These are phyloP conservation scores for Sanghuangporus weigelae DNA, from an alignment of 1,284 basidiomycete genomes.

Conservation along the genomic window DNA sequence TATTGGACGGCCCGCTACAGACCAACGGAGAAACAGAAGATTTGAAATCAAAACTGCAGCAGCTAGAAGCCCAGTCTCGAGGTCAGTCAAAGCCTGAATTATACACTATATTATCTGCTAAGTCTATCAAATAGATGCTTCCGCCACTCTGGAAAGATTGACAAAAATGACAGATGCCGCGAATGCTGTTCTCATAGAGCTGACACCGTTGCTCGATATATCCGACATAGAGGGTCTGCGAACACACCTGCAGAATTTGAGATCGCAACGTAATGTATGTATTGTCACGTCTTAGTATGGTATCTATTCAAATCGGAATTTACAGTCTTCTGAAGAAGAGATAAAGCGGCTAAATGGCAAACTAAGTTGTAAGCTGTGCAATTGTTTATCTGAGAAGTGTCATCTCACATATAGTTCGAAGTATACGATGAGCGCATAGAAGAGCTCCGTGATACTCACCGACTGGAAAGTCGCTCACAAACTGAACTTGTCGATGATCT, in stretches of 20 bases:
- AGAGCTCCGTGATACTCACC: slow-evolving; percentile 79
- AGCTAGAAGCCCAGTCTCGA: slow-evolving; percentile 67
- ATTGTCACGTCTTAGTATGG: background rate
- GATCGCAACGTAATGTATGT: slow-evolving; percentile 64
- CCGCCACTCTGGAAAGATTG: slow-evolving; percentile 67
- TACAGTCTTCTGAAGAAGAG: slow-evolving; percentile 65
- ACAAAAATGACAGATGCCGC: slow-evolving; percentile 66
- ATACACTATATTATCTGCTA: slow-evolving; percentile 5
- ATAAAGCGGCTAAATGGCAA: slow-evolving; percentile 68
- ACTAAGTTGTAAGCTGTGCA: slow-evolving; percentile 53
- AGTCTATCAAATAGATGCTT: slow-evolving; percentile 49
- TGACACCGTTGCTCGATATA: slow-evolving; percentile 67
- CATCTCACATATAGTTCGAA: slow-evolving; percentile 27
- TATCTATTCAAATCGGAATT: background rate
- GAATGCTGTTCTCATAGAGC: slow-evolving; percentile 66
- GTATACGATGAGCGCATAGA: slow-evolving; percentile 81
- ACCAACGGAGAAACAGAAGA: slow-evolving; percentile 37
- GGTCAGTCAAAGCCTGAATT: slow-evolving; percentile 36
- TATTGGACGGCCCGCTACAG: slow-evolving; percentile 20
- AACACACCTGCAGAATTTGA: slow-evolving; percentile 67
- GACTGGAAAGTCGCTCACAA: slow-evolving; percentile 71
- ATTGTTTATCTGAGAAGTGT: background rate
- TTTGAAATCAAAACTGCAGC: slow-evolving; percentile 56
- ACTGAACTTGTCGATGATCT: slow-evolving; percentile 68
- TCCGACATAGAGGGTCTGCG: slow-evolving; percentile 63